Base-by-base conservation (phyloP, 1,139 yeast species). In the Blastobotrys malaysiensis region DNA sequence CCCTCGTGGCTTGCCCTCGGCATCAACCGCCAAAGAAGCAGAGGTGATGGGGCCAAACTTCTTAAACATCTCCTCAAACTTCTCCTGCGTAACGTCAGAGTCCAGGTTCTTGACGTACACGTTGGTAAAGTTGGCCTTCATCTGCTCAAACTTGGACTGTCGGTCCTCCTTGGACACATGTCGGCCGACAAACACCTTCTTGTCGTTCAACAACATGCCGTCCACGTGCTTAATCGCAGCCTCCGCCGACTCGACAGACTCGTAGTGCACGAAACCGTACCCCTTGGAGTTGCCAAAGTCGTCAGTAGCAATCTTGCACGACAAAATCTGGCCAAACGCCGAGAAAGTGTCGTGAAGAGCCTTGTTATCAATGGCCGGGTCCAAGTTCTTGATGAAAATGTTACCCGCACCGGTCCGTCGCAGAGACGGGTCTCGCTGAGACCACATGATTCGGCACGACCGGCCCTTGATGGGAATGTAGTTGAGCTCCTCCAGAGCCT, bases 361-460 rank as follows among this genome's bases (percentile, higher is more conserved):
- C 83, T 93, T 93, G 89, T 93, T 93, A 78, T 93, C 99, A 70
- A 93, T 93, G 69, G 91, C 96, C 58, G 97, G 95, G 76, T 93
- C 97, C 77, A 93, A 84, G 83, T 93, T 95, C 85, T 93, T 93
- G 80, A 93, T 93, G 83, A 88, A 93, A 65, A 95, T 86, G 82
- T 93, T 93, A 70, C 97, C 97, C 63, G 89, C 88, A 73, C 98
- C 98, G 71, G 87, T 86, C 81, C 88, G 89, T 82, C 99, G 88
- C 68, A 86, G 76, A 62, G 97, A 83, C 62, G 99, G 99, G 74
- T 93, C 98, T 78, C 99, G 89, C 81, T 95, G 99, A 64, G 98
- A 90, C 97, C 98, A 91, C 99, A 95, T 95, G 79, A 93, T 93
- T 77, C 99, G 91, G 78, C 98, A 90, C 68, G 97, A 93, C 71